Conservation (phyloP, 78 protist species). For the Bigelowiella natans region DNA sequence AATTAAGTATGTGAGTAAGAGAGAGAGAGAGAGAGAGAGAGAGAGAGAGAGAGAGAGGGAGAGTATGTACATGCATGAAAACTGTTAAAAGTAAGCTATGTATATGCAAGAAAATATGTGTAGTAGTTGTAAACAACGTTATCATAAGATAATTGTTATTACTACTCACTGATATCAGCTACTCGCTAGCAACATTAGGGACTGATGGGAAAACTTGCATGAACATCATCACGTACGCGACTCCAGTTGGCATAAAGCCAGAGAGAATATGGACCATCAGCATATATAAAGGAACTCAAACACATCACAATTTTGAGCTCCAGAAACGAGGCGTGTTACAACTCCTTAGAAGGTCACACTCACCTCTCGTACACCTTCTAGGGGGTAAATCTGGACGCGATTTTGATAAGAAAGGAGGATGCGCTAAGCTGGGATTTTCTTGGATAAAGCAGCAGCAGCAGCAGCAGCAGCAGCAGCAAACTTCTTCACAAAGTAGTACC, state of each 20-base stretch:
- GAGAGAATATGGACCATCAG: background rate
- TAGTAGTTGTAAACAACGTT: too few relatives aligned
- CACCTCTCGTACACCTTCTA: background rate
- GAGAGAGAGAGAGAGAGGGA: too few relatives aligned
- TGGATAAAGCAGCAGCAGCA: background rate
- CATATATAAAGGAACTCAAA: background rate
- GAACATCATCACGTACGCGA: conserved; percentile 2
- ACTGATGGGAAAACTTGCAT: background rate
- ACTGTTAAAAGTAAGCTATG: too few relatives aligned
- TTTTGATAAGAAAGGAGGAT: background rate
- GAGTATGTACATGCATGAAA: too few relatives aligned
- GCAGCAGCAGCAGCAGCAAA: too few relatives aligned
- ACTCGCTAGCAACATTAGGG: background rate
- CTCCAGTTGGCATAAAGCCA: background rate
- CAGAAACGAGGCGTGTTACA: background rate
- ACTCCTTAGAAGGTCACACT: background rate
- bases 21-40: too few relatives aligned
- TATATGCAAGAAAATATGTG: too few relatives aligned
- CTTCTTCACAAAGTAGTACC: too few relatives aligned
- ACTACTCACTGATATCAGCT: background rate
- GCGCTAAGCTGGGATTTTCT: background rate
- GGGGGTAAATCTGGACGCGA: background rate
- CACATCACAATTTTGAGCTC: background rate
- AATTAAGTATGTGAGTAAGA: too few relatives aligned
- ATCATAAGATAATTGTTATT: too few relatives aligned